A percentile compares a stretch with the other conserved stretches of the same genome.
These are phyloP conservation scores for Lithohypha guttulata DNA, from an alignment of 2,329 filamentous ascomycete genomes.

Conservation along the genomic window DNA sequence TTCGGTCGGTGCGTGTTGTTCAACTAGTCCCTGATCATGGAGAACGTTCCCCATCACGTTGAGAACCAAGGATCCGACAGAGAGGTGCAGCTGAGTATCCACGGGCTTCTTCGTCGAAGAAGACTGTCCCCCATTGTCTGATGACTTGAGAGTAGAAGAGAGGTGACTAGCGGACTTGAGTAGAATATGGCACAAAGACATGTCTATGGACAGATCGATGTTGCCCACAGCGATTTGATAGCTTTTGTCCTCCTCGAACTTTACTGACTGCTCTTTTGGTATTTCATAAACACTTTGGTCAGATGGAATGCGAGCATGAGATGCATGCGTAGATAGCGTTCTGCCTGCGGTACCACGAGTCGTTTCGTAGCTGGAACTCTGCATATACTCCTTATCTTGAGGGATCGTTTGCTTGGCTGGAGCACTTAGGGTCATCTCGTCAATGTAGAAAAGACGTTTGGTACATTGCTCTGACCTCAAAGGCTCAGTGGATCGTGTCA, in stretches of 20 bases:
- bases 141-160: not conserved
- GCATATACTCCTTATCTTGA: too few species aligned
- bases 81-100: not conserved
- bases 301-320: conserved; percentile 1
- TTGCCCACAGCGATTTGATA: conserved; percentile 5
- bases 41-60: conserved; percentile 4
- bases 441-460: conserved; percentile 6
- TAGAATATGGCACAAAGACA: conserved; percentile 1
- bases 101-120: not conserved
- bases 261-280: not conserved
- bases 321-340: too few species aligned
- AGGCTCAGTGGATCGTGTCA: too few species aligned
- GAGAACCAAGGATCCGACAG: not conserved
- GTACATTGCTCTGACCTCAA: too few species aligned
- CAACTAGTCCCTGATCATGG: not conserved
- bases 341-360: too few species aligned
- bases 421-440: not conserved
- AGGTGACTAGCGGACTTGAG: not conserved
- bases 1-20: conserved; percentile 6
- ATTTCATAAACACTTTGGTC: conserved; percentile 6
- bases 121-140: not conserved
- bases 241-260: not conserved
- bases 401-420: too few species aligned
- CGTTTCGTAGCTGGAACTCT: too few species aligned
- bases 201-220: conserved; percentile 1